These are phyloP conservation scores for Apophysomyces sp. DNA, from an alignment of 371 early-diverging fungal genomes.

Conservation along the genomic window DNA sequence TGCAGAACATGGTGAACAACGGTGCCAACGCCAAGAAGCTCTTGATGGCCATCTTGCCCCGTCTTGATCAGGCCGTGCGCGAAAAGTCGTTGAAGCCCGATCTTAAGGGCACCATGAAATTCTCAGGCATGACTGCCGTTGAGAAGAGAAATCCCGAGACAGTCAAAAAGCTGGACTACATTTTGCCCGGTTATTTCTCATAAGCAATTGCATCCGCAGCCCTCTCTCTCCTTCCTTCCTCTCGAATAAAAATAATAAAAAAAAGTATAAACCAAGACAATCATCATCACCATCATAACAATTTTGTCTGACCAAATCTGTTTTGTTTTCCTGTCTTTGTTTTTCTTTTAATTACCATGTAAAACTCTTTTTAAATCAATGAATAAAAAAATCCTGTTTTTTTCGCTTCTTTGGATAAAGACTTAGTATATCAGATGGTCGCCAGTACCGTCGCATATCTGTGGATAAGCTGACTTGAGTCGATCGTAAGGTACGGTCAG, in stretches of 20 bases:
- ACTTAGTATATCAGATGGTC: not conserved
- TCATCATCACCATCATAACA: no score
- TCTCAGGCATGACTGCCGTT: slow-evolving; percentile 71
- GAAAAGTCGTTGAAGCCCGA: slow-evolving; percentile 41
- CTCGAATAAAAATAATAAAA: no score
- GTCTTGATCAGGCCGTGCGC: slow-evolving; percentile 64
- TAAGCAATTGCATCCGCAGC: slow-evolving; percentile 1
- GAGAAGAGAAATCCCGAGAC: slow-evolving; percentile 73
- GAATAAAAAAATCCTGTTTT: not conserved
- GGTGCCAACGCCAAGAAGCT: slow-evolving; percentile 81
- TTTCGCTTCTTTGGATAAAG: not conserved
- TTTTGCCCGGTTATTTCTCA: slow-evolving; percentile 79
- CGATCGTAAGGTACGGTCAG: not conserved
- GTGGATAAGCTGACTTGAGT: not conserved
- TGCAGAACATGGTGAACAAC: slow-evolving; percentile 88
- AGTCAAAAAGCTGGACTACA: slow-evolving; percentile 72
- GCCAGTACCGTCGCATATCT: not conserved
- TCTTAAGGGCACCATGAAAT: slow-evolving; percentile 74
- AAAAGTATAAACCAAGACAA: no score
- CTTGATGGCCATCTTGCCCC: slow-evolving; percentile 77
- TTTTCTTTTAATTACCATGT: not conserved
- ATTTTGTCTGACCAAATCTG: not conserved
- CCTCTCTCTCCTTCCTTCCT: no score
- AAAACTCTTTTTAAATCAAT: not conserved
- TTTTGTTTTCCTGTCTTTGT: no score